These are phyloP conservation scores for Chaetomium tenue DNA, from an alignment of 495 filamentous ascomycete genomes.

Conservation along the genomic window DNA sequence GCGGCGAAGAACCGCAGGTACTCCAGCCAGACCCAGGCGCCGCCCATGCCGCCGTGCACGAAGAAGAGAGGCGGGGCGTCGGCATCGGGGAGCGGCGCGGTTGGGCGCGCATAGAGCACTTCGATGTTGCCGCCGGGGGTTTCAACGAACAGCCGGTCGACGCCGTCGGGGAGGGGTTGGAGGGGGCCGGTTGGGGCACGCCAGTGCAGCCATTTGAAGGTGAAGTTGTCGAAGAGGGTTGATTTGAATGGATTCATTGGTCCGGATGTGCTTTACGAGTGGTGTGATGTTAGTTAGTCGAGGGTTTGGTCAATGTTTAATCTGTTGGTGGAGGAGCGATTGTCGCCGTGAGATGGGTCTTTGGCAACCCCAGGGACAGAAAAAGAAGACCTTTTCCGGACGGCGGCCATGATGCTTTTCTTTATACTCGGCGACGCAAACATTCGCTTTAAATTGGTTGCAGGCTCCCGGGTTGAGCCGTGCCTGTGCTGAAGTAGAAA, in stretches of 20 bases:
- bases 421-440: constrained; percentile 6
- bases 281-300: not conserved
- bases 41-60: constrained; percentile 50
- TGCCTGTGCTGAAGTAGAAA: not conserved
- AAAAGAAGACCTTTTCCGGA: constrained; percentile 1
- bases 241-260: not conserved
- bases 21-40: constrained; percentile 47
- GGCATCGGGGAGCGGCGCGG: not conserved
- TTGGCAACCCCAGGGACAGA: not conserved
- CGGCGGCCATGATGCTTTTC: not conserved
- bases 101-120: constrained; percentile 37
- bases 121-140: constrained; percentile 44
- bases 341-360: not conserved
- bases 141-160: constrained; percentile 35
- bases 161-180: constrained; percentile 32
- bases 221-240: constrained; percentile 24
- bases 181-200: constrained; percentile 24
- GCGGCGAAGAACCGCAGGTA: constrained; percentile 46
- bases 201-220: constrained; percentile 34
- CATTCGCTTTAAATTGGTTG: not conserved
- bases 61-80: constrained; percentile 41
- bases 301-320: not conserved
- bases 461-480: not conserved
- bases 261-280: not conserved
- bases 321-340: not conserved